Evolutionary conservation across 164 flowering plant species (phyloP), one percentile per base, ranked within the genome.

Genomic region (Vitis rotundifolia): DNA sequence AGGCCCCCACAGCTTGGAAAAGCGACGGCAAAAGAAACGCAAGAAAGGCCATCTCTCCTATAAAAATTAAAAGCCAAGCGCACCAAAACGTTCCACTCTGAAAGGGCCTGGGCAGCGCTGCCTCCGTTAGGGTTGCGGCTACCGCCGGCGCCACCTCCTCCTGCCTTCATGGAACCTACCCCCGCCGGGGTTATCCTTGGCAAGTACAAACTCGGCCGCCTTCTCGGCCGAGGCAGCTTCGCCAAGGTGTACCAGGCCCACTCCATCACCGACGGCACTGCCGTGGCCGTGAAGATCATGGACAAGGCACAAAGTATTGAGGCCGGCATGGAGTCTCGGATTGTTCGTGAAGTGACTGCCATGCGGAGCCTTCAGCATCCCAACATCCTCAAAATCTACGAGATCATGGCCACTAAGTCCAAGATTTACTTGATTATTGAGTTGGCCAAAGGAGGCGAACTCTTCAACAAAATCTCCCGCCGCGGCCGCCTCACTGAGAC

Each of bases 371-470:
- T 92, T 11, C 79, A 79, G 10, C 75, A 73, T 73, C 92, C 93
- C 1, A 85, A 88, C 77, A 75, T 92, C 28, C 82, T 92, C 57
- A 72, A 69, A 52, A 82, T 92, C 76, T 82, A 85, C 75, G 97
- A 92, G 63, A 93, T 92, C 50, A 78, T 92, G 87, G 97, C 97
- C 2, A 85, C 93, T 13, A 86, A 75, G 58, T 44, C 87, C 54
- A 87, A 87, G 75, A 90, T 92, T 71, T 88, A 83, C 74, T 76
- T 92, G 31, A 90, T 90, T 58, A 88, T 90, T 85, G 93, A 92
- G 64, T 76, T 82, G 44, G 97, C 92, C 48, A 54, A 60, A 11
- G 91, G 91, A n/a, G 93, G 95, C 50, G 93, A 92, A 56, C 78
- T 90, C 44, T 79, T 81, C 79, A 9, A 75, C 9, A 83, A 86